Conservation (phyloP, 345 rosid genomes). For the Aethionema arabicum region DNA sequence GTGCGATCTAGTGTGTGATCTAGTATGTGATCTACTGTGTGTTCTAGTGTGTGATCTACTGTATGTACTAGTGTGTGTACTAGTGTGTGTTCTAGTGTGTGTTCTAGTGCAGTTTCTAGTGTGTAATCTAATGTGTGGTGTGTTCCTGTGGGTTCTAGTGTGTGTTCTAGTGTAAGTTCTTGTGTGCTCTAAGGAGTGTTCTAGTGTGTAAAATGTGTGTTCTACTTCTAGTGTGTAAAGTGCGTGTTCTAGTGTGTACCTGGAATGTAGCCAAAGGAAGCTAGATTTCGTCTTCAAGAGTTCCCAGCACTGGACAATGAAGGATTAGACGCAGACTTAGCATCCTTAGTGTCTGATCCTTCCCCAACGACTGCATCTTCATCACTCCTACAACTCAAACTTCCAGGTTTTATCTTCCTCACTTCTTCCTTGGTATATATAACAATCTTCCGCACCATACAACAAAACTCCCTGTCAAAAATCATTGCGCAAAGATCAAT, state of each 20-base stretch:
- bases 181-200: too few relatives aligned
- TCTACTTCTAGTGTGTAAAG: too few relatives aligned
- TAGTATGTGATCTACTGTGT: too few relatives aligned
- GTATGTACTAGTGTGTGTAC: too few relatives aligned
- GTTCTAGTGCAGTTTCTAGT: too few relatives aligned
- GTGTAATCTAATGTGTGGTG: too few relatives aligned
- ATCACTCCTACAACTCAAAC: slow-evolving; percentile 44
- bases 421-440: slow-evolving; percentile 78
- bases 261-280: slow-evolving; percentile 13
- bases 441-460: slow-evolving; percentile 66
- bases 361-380: slow-evolving; percentile 41
- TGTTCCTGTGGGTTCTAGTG: too few relatives aligned
- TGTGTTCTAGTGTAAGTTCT: too few relatives aligned
- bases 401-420: slow-evolving; percentile 66
- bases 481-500: neutral
- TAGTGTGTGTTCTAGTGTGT: too few relatives aligned
- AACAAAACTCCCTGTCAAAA: slow-evolving; percentile 65
- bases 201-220: too few relatives aligned
- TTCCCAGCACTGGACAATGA: slow-evolving; percentile 37
- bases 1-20: too few relatives aligned
- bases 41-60: too few relatives aligned
- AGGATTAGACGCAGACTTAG: slow-evolving; percentile 39
- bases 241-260: slow-evolving; percentile 1
- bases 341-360: slow-evolving; percentile 44
- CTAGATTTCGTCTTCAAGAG: slow-evolving; percentile 23